These are phyloP conservation scores for Boeremia lycopersici DNA, from an alignment of 2,329 filamentous ascomycete genomes.

Conservation along the genomic window DNA sequence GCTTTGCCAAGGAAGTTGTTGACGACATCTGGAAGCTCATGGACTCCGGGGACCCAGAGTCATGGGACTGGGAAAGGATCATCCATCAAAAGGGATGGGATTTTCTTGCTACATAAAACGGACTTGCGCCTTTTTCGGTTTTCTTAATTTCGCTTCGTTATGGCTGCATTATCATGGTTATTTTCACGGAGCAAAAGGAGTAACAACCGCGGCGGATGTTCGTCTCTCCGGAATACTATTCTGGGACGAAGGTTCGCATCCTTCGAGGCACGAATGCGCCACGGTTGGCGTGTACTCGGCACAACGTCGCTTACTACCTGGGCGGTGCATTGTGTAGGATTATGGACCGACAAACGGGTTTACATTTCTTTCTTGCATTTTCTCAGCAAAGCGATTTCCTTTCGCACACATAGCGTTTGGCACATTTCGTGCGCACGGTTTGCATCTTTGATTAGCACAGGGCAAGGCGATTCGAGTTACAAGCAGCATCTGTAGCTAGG, in stretches of 20 bases:
- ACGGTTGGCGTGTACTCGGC: conserved; percentile 27
- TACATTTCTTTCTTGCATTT: conserved; percentile 14
- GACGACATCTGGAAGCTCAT: conserved; percentile 65
- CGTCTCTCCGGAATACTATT: conserved; percentile 5
- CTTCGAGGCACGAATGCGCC: conserved; percentile 7
- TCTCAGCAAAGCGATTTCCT: conserved; percentile 10
- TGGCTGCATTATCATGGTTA: conserved; percentile 14
- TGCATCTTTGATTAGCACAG: conserved; percentile 4
- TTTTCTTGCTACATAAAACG: conserved; percentile 61
- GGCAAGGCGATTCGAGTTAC: conserved; percentile 26
- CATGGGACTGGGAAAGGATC: conserved; percentile 69
- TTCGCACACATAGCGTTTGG: conserved; percentile 17
- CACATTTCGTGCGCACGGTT: not conserved
- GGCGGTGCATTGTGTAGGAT: conserved; percentile 16
- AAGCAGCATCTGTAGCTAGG: conserved; percentile 15
- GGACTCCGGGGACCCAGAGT: conserved; percentile 61
- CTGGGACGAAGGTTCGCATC: conserved; percentile 11
- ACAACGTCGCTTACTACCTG: conserved; percentile 18
- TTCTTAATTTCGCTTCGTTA: conserved; percentile 11
- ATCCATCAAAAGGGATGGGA: conserved; percentile 65
- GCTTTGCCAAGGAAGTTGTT: conserved; percentile 61
- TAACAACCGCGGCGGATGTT: conserved; percentile 1
- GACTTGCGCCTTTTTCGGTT: conserved; percentile 1
- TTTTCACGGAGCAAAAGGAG: conserved; percentile 11
- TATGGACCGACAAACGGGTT: conserved; percentile 12